Conservation (phyloP, 495 filamentous ascomycete species). For the Penicillium roqueforti region DNA sequence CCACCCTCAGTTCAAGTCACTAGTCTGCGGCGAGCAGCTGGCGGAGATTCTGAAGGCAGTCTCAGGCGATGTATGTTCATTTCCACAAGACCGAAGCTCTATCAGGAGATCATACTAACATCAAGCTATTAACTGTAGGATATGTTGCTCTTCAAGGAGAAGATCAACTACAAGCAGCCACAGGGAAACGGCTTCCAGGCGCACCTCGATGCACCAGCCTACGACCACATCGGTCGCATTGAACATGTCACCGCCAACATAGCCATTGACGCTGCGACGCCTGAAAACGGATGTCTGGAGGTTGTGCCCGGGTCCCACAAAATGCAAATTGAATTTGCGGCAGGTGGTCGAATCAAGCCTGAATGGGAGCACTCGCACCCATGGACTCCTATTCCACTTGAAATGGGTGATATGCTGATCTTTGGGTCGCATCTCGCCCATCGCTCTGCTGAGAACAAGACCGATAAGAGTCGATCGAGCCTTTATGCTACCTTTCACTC, state of each 20-base stretch:
- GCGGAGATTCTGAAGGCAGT: conserved; percentile 32
- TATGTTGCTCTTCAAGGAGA: conserved; percentile 46
- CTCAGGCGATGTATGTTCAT: conserved; percentile 25
- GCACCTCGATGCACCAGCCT: conserved; percentile 43
- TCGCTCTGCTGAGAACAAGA: conserved; percentile 34
- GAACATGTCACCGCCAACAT: conserved; percentile 41
- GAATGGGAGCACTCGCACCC: conserved; percentile 34
- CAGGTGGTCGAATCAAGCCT: conserved; percentile 30
- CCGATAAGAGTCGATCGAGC: conserved; percentile 28
- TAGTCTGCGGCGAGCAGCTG: conserved; percentile 34
- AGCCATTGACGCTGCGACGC: conserved; percentile 38
- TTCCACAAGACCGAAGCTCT: background rate
- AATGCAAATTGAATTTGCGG: conserved; percentile 33
- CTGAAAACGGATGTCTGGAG: conserved; percentile 39
- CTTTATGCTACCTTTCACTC: conserved; percentile 45
- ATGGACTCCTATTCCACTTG: conserved; percentile 38
- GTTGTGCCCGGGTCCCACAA: conserved; percentile 40
- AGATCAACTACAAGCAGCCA: conserved; percentile 42
- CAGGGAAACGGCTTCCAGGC: conserved; percentile 38
- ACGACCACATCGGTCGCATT: conserved; percentile 41
- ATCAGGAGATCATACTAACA: background rate
- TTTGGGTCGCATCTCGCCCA: conserved; percentile 44
- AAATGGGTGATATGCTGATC: conserved; percentile 35
- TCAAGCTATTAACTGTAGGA: conserved; percentile 15
- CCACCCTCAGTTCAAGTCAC: conserved; percentile 30